Evolutionary conservation across 768 basidiomycete species (phyloP), one percentile per base, ranked within the genome.

Genomic region (Hortiboletus campestris): DNA sequence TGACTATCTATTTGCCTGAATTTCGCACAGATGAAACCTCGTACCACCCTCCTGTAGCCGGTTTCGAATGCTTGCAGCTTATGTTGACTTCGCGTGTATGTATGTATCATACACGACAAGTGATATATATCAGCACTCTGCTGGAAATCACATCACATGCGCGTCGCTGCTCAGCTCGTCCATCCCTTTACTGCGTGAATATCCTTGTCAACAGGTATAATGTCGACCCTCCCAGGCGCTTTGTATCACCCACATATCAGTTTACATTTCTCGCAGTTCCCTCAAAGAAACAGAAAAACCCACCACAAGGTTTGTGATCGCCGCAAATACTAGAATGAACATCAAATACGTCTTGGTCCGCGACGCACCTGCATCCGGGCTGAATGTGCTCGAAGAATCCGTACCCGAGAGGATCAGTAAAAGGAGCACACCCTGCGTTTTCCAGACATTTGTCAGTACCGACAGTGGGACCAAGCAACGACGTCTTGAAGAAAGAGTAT

Each of bases 321-420:
- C 89, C 34, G 91, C 90, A 63, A 93, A 92, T 13, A 80, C 78
- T 25, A 95, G 79, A 55, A 94, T 86, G 68, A 93, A 88, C 22
- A 85, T 79, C 72, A 94, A 77, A 70, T 94, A 94, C 34, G 75
- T 80, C 66, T 89, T 90, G 41, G 84, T 85, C 51, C 82, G 78
- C 28, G 78, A 83, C 48, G 82, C 71, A 6, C 78, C 71, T 36
- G 71, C 74, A 6, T 73, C 68, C 29, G 73, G 62, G 31, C 74
- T 75, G 69, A 94, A 94, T 0, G 90, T 87, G 52, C 75, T 76
- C 2, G 81, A 76, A 3, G 82, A 71, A 49, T 81, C 71, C 55
- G 76, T 67, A 22, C 85, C 81, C 1, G 81, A 86, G 29, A 94
- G 71, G 50, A 95, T 90, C 8, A 77, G 77, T 20, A 85, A 80